Conservation (phyloP, 2,329 filamentous ascomycete genomes). For the Fusarium falciforme region DNA sequence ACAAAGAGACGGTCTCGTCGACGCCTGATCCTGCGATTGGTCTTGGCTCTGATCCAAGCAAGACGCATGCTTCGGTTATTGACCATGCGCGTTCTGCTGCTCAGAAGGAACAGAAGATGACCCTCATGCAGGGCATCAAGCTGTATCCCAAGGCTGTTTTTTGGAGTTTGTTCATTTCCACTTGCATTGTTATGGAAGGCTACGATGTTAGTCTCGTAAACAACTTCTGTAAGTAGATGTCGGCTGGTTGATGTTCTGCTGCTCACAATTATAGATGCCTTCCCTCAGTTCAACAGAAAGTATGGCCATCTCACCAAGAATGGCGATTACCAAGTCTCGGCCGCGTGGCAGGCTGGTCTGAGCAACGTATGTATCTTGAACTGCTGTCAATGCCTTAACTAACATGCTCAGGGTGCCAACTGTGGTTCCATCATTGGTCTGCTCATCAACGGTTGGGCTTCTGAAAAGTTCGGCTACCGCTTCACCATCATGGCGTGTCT, state of each 20-base stretch:
- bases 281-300: constrained; percentile 38
- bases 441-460: constrained; percentile 35
- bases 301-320: constrained; percentile 30
- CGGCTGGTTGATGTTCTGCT: not conserved
- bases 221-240: constrained; percentile 31
- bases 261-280: constrained; percentile 17
- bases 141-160: constrained; percentile 38
- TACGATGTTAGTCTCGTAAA: constrained; percentile 36
- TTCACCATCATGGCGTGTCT: constrained; percentile 39
- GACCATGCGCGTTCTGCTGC: constrained; percentile 35
- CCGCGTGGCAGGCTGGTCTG: constrained; percentile 37
- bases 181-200: constrained; percentile 40
- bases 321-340: constrained; percentile 35
- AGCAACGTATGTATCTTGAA: constrained; percentile 19
- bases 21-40: not conserved
- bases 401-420: constrained; percentile 21
- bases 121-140: constrained; percentile 37
- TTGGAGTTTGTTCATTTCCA: constrained; percentile 38
- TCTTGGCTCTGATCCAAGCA: constrained; percentile 20
- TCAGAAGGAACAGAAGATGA: constrained; percentile 36
- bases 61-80: constrained; percentile 33
- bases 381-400: not conserved
- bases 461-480: constrained; percentile 34
- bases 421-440: constrained; percentile 38
- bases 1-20: not conserved